Evolutionary conservation across 495 filamentous ascomycete genomes (phyloP), one percentile per base, ranked within the genome.

Genomic region (Acidiella bohemica): DNA sequence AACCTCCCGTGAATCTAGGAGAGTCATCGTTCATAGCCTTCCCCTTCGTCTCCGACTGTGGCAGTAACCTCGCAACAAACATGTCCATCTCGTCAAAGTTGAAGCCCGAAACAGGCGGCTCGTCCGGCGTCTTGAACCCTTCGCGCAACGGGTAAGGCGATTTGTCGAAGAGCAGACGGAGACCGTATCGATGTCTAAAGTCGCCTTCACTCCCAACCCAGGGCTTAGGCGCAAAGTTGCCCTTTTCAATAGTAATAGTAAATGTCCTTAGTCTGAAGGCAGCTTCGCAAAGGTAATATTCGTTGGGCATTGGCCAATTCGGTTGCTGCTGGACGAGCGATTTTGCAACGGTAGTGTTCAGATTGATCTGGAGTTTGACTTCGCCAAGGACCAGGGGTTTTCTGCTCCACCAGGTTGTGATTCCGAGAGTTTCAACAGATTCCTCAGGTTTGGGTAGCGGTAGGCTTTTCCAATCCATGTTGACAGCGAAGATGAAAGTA

Each of bases 121-220:
- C 22, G 35, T 38, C 35, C 35, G 35, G 35, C 25, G 35, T 38
- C 35, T 38, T 38, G 9, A 38, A 26, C 35, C 35, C 35, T 38
- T 38, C 35, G 30, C 19, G 19, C 16, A 38, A 38, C 9, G 35
- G 35, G 35, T 38, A 38, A 38, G 35, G 35, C 35, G 35, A 38
- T 38, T 38, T 38, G 35, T 38, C 35, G 35, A 38, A 38, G 35
- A 38, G 35, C 35, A 38, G 35, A 26, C 35, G 35, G 35, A 38
- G 35, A 38, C 35, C 23, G 19, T 26, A 38, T 26, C 35, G 35
- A 38, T 26, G 19, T 38, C 35, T 38, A 26, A 38, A 38, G 35
- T 38, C 35, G 22, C 35, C 22, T 38, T 38, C 35, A 26, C 22
- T 38, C 35, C 35, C 35, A 26, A 38, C 35, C 35, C 35, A 38